These are phyloP conservation scores for Mesostigma viride DNA, from an alignment of 139 green algal genomes.

Conservation along the genomic window DNA sequence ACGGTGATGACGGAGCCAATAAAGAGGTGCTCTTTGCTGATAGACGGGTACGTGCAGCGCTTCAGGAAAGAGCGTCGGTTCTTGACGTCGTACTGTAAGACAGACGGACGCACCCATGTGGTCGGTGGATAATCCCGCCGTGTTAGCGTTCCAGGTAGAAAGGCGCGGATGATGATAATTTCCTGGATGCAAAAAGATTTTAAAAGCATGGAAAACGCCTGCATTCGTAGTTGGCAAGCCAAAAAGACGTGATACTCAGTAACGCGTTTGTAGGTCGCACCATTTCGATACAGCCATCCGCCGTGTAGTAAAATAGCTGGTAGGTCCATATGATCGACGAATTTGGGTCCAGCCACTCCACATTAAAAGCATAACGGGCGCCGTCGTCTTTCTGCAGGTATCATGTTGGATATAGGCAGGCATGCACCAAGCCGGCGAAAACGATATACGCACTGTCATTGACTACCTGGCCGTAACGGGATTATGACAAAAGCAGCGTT, in stretches of 20 bases:
- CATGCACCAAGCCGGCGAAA: too few relatives aligned
- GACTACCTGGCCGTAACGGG: too few relatives aligned
- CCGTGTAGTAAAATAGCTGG: slow-evolving; percentile 55
- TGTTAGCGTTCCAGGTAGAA: not conserved
- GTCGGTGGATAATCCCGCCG: not conserved
- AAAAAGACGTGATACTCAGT: not conserved
- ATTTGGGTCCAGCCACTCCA: slow-evolving; percentile 54
- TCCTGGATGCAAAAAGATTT: not conserved
- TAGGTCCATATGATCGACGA: slow-evolving; percentile 45
- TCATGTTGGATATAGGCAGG: too few relatives aligned
- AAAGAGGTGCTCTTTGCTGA: slow-evolving; percentile 48
- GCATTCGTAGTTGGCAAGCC: not conserved
- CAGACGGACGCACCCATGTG: not conserved
- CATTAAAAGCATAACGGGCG: slow-evolving; percentile 48
- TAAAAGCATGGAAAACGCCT: not conserved
- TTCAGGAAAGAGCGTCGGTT: slow-evolving; percentile 65
- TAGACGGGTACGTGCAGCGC: slow-evolving; percentile 36
- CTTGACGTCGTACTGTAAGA: slow-evolving; percentile 66
- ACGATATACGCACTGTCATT: too few relatives aligned
- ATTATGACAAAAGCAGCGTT: too few relatives aligned
- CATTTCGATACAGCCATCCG: slow-evolving; percentile 60
- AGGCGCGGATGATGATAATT: not conserved
- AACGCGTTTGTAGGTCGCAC: slow-evolving; percentile 22
- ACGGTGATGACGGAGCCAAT: slow-evolving; percentile 51
- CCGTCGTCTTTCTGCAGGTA: too few relatives aligned